Percentiles rank a stretch among this genome's conserved stretches.
These are phyloP conservation scores for Xylaria sp. DNA, from an alignment of 2,329 filamentous ascomycete genomes.

Conservation along the genomic window DNA sequence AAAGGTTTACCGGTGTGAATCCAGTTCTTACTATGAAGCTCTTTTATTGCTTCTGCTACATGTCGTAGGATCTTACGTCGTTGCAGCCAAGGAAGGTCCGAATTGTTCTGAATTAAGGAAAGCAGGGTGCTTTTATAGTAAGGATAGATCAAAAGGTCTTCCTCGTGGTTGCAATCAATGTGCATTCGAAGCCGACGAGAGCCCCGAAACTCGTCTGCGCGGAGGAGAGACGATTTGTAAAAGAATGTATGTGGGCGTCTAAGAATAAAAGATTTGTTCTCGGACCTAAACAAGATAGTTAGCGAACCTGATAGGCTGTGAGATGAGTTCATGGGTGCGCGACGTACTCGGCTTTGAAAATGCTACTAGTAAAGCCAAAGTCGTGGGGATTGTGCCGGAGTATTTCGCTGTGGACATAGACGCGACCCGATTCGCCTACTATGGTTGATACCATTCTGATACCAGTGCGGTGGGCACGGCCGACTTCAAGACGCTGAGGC, in stretches of 20 bases:
- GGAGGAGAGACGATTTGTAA: slow-evolving; percentile 49
- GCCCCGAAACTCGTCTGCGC: slow-evolving; percentile 49
- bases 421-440: slow-evolving; percentile 51
- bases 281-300: slow-evolving; percentile 45
- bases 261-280: slow-evolving; percentile 49
- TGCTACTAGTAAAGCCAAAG: slow-evolving; percentile 26
- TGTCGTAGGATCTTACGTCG: slow-evolving; percentile 51
- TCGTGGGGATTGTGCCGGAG: slow-evolving; percentile 39
- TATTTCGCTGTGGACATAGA: slow-evolving; percentile 49
- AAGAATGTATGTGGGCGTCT: slow-evolving; percentile 49
- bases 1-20: slow-evolving; percentile 50
- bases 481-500: no score
- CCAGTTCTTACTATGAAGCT: slow-evolving; percentile 53
- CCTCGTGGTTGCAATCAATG: slow-evolving; percentile 50
- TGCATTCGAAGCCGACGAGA: slow-evolving; percentile 52
- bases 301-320: slow-evolving; percentile 17
- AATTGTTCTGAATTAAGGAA: slow-evolving; percentile 49
- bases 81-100: slow-evolving; percentile 47
- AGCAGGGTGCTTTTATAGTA: slow-evolving; percentile 52
- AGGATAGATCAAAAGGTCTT: slow-evolving; percentile 51
- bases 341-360: slow-evolving; percentile 53
- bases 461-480: background rate
- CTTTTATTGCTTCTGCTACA: slow-evolving; percentile 51
- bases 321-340: slow-evolving; percentile 34
- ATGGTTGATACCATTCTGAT: slow-evolving; percentile 50